phyloP scores from a whole-genome alignment of 768 basidiomycete species.

The Boletus patriciae region DNA sequence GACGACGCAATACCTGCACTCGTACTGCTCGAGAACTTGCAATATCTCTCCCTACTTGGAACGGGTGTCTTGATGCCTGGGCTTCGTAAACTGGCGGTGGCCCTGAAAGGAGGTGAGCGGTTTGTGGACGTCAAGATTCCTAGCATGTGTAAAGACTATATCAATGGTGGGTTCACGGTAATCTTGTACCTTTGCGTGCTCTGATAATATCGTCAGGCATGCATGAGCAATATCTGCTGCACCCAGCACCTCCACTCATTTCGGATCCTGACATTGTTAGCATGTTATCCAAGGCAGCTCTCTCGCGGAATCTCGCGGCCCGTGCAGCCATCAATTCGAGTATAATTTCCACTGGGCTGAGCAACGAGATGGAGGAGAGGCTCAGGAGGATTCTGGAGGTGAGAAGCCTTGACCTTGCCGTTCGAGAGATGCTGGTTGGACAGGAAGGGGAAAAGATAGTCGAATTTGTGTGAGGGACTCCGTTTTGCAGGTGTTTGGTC shows the following conservation, averaged over 20 bases:
- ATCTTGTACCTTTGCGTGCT: background rate
- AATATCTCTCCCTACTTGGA: conserved; percentile 51
- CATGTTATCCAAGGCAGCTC: conserved; percentile 45
- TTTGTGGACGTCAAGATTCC: conserved; percentile 57
- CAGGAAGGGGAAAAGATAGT: background rate
- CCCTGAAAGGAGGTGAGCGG: conserved; percentile 33
- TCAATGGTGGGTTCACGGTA: conserved; percentile 45
- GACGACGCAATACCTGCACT: conserved; percentile 60
- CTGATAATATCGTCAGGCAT: conserved; percentile 38
- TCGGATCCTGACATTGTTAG: conserved; percentile 41
- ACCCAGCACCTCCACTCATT: conserved; percentile 52
- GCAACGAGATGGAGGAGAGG: conserved; percentile 49
- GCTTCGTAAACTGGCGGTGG: conserved; percentile 48
- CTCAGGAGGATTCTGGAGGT: conserved; percentile 46
- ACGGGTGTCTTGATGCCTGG: conserved; percentile 60
- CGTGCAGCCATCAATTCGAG: conserved; percentile 49
- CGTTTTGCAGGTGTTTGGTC: no score
- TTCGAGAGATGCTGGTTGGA: conserved; percentile 44
- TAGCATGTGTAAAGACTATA: conserved; percentile 48
- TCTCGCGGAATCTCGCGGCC: conserved; percentile 57
- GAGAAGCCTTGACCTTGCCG: conserved; percentile 51
- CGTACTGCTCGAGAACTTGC: conserved; percentile 46
- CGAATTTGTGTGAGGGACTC: background rate
- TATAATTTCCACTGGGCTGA: conserved; percentile 46
- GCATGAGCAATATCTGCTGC: conserved; percentile 46